Evolutionary conservation across 139 green algal genomes (phyloP).

Genomic region (Edaphochlamys debaryana): DNA sequence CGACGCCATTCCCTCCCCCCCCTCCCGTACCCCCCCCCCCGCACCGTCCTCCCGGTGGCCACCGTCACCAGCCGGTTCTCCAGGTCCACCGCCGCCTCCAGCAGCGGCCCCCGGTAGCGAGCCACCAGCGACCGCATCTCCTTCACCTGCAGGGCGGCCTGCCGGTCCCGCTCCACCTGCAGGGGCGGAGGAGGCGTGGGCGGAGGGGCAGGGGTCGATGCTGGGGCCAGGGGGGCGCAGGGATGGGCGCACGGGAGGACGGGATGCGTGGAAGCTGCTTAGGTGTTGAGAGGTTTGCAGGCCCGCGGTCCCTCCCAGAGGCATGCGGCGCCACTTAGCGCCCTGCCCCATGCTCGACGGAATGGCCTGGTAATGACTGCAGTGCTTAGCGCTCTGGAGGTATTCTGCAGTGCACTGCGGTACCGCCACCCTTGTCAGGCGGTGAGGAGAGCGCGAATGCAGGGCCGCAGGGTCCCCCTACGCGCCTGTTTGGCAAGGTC

Average conservation of each 20-base stretch:
- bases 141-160: slow-evolving; percentile 1
- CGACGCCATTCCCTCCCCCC: no score
- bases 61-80: slow-evolving; percentile 77
- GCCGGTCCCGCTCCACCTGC: slow-evolving; percentile 37
- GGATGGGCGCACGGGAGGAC: neutral
- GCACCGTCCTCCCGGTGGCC: slow-evolving; percentile 41
- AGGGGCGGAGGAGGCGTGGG: no score
- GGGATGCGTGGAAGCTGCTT: neutral
- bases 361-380: no score
- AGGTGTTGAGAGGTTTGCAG: neutral
- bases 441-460: neutral
- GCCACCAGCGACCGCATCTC: slow-evolving; percentile 30
- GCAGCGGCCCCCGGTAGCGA: slow-evolving; percentile 64
- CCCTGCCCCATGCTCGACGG: no score
- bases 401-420: no score
- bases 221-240: neutral
- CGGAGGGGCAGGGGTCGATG: neutral
- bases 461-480: neutral
- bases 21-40: slow-evolving; percentile 8
- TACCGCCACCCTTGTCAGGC: neutral
- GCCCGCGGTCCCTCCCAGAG: neutral
- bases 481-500: slow-evolving; percentile 56
- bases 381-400: no score
- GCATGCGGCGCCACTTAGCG: no score
- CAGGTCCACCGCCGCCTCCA: slow-evolving; percentile 76